Conservation (phyloP, 164 flowering plant species). For the Chimonanthus salicifolius region DNA sequence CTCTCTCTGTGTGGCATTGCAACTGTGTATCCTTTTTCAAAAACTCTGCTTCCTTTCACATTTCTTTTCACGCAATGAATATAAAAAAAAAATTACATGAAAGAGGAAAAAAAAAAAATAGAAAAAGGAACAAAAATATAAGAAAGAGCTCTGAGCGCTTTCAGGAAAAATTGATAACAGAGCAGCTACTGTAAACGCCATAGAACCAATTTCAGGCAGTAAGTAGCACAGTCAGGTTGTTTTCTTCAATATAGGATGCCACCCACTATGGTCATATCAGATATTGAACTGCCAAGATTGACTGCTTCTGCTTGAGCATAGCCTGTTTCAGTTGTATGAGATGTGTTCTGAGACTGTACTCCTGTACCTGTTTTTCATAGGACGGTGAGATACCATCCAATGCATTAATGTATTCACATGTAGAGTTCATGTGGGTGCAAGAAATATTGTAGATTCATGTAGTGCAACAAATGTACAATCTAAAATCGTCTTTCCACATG, state of each 20-base stretch:
- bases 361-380: slow-evolving; percentile 49
- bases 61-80: neutral
- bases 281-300: slow-evolving; percentile 14
- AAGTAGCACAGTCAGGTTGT: neutral
- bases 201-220: neutral
- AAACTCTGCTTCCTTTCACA: neutral
- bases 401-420: neutral
- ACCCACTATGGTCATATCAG: slow-evolving; percentile 13
- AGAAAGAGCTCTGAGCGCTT: neutral
- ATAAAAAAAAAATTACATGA: neutral
- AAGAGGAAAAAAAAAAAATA: neutral
- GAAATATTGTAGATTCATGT: neutral
- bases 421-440: neutral
- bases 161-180: neutral
- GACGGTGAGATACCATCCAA: neutral
- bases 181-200: neutral
- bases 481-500: too few relatives aligned
- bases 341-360: slow-evolving; percentile 59
- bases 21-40: neutral
- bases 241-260: neutral
- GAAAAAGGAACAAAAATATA: neutral
- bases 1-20: neutral
- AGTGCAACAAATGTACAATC: neutral
- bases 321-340: slow-evolving; percentile 48
- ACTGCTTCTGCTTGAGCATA: slow-evolving; percentile 15